A percentile compares a stretch with the other conserved stretches of the same genome.
phyloP scores from a whole-genome alignment of 2,329 filamentous ascomycete species.

The Aspergillus felis region DNA sequence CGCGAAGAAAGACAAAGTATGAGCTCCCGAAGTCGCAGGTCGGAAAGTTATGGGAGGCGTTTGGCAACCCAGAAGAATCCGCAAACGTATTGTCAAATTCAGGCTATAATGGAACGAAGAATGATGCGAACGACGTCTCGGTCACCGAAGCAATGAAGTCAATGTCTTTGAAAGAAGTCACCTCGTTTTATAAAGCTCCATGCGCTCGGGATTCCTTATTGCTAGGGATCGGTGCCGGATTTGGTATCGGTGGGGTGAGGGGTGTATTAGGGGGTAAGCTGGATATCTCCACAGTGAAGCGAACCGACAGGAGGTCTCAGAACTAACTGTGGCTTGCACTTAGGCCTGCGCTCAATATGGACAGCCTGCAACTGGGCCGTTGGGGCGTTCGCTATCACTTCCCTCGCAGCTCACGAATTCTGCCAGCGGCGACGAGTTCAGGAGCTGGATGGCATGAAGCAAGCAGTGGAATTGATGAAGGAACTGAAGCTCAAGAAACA shows the following conservation, averaged over 20 bases:
- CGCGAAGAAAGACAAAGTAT: constrained; percentile 35
- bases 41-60: constrained; percentile 46
- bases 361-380: constrained; percentile 83
- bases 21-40: constrained; percentile 44
- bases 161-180: constrained; percentile 51
- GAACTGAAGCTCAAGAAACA: constrained; percentile 66
- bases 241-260: constrained; percentile 68
- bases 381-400: constrained; percentile 65
- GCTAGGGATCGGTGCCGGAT: constrained; percentile 76
- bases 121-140: constrained; percentile 40
- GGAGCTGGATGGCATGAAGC: constrained; percentile 78
- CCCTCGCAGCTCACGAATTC: constrained; percentile 75
- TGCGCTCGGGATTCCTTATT: constrained; percentile 81
- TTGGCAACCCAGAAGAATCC: constrained; percentile 46
- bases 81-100: constrained; percentile 55
- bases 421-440: constrained; percentile 71
- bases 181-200: constrained; percentile 69
- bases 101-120: constrained; percentile 59
- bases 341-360: constrained; percentile 53
- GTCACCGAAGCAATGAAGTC: constrained; percentile 40
- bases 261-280: constrained; percentile 68
- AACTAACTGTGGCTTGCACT: constrained; percentile 8
- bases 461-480: constrained; percentile 78
- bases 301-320: not conserved
- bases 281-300: not conserved